Percentiles rank a stretch among this genome's conserved stretches.
Evolutionary conservation across 164 flowering plant genomes (phyloP).

Genomic region (Vitis labrusca): DNA sequence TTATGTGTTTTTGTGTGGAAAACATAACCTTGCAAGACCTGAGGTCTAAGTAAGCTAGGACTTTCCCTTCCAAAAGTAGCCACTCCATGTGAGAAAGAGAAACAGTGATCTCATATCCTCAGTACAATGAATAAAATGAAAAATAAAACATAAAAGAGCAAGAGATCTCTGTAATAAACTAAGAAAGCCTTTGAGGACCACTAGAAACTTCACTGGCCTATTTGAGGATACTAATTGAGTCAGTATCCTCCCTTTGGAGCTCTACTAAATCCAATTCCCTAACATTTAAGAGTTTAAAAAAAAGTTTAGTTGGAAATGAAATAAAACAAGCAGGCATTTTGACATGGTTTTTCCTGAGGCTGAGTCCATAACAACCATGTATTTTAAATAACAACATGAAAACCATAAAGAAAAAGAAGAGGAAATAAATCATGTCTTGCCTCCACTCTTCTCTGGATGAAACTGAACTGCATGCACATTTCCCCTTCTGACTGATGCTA

Average conservation of each 20-base stretch:
- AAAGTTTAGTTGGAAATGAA: not conserved
- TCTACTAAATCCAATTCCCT: not conserved
- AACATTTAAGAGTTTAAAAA: not conserved
- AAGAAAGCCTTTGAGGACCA: not conserved
- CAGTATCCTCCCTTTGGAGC: not conserved
- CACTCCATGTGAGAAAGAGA: too few species aligned
- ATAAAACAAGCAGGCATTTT: not conserved
- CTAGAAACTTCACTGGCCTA: not conserved
- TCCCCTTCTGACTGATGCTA: conserved; percentile 86
- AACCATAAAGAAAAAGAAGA: not conserved
- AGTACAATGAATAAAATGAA: too few species aligned
- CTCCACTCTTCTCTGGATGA: conserved; percentile 99
- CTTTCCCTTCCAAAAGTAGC: too few species aligned
- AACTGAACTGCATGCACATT: conserved; percentile 97
- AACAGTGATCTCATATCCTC: too few species aligned
- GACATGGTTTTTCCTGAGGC: not conserved
- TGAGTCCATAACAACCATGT: not conserved
- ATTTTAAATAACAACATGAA: not conserved
- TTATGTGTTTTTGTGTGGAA: too few species aligned
- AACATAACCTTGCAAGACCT: too few species aligned
- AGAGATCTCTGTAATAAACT: too few species aligned
- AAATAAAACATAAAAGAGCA: too few species aligned
- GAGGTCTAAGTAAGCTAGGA: too few species aligned
- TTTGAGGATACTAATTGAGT: not conserved
- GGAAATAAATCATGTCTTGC: conserved; percentile 32